Conservation (phyloP, 2,329 filamentous ascomycete species). For the Karstenula rhodostoma region DNA sequence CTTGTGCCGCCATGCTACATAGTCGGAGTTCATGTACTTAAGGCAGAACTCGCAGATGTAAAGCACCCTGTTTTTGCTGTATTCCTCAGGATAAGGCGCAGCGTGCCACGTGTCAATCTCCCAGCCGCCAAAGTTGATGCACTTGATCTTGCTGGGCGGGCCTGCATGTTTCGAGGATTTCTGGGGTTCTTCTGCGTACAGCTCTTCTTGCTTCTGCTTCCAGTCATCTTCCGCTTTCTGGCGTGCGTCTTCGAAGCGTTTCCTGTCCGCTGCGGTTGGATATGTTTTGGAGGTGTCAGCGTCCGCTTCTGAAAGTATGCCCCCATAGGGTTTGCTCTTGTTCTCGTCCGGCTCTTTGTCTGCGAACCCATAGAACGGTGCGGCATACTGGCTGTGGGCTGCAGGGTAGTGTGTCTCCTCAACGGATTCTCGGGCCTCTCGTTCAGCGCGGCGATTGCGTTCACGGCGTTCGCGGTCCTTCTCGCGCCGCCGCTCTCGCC, state of each 20-base stretch:
- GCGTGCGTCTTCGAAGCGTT: constrained; percentile 87
- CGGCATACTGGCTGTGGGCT: constrained; percentile 71
- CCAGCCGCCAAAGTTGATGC: constrained; percentile 96
- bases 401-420: constrained; percentile 64
- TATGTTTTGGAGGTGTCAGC: constrained; percentile 91
- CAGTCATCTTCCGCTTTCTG: constrained; percentile 92
- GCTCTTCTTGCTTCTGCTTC: constrained; percentile 72
- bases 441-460: constrained; percentile 57
- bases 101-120: constrained; percentile 99
- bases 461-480: constrained; percentile 51
- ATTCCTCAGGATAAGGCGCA: constrained; percentile 96
- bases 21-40: constrained; percentile 99
- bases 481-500: constrained; percentile 43
- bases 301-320: constrained; percentile 86
- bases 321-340: constrained; percentile 94
- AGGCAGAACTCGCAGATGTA: constrained; percentile 99
- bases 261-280: constrained; percentile 79
- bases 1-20: constrained; percentile 97
- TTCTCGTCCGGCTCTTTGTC: constrained; percentile 89
- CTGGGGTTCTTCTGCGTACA: constrained; percentile 69
- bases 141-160: constrained; percentile 95
- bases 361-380: constrained; percentile 86
- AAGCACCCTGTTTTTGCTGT: constrained; percentile 93
- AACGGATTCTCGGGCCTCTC: constrained; percentile 47
- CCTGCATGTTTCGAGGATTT: constrained; percentile 71